phyloP scores from a whole-genome alignment of 305 asterid genomes.

The Fraxinus xanthoxyloides region DNA sequence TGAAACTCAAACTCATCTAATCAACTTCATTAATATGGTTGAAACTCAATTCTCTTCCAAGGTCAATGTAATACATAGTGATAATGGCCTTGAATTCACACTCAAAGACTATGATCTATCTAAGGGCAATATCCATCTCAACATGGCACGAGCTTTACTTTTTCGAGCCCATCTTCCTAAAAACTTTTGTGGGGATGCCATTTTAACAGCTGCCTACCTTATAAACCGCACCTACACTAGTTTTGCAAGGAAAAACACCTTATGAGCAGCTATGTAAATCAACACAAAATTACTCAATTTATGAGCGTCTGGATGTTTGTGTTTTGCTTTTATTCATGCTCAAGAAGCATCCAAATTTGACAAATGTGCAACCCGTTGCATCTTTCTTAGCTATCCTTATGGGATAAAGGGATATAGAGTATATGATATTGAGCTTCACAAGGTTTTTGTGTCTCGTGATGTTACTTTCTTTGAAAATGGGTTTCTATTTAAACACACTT shows the following conservation, averaged over 20 bases:
- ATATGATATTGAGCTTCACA: neutral
- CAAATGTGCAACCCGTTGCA: neutral
- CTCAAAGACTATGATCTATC: neutral
- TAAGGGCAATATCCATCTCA: conserved; percentile 16
- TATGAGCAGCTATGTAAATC: neutral
- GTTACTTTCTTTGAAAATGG: neutral
- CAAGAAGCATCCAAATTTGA: neutral
- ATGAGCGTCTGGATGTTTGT: neutral
- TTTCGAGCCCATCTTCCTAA: conserved; percentile 6
- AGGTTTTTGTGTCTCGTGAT: neutral
- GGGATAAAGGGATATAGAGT: neutral
- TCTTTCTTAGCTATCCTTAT: neutral
- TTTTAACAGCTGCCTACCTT: neutral
- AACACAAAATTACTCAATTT: neutral
- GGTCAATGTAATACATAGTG: neutral
- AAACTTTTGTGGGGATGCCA: conserved; percentile 8
- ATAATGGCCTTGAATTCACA: conserved; percentile 9
- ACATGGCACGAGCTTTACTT: neutral
- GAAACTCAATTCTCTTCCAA: neutral
- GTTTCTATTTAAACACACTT: neutral
- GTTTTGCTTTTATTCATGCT: neutral
- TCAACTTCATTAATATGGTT: no score
- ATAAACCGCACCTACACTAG: neutral
- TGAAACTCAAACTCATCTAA: no score
- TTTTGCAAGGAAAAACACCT: neutral